Evolutionary conservation across 2,329 filamentous ascomycete genomes (phyloP).

Genomic region (Ophiocordyceps sinensis): DNA sequence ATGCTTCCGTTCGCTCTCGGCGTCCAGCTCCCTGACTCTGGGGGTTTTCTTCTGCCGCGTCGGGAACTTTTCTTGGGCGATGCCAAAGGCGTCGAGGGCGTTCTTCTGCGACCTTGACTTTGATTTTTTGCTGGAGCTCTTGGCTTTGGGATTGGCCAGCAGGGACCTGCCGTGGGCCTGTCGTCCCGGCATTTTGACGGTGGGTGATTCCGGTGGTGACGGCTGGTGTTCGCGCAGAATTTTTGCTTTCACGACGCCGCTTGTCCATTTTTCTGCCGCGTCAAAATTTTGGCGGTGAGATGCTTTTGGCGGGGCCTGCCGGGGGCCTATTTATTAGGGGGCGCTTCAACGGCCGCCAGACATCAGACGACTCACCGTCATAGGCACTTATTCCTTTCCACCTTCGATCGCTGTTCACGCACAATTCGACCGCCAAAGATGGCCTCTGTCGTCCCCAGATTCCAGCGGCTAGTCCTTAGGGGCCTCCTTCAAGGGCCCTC

Average conservation of each 20-base stretch:
- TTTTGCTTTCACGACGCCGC: slow-evolving; percentile 1
- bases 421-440: slow-evolving; percentile 12
- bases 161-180: slow-evolving; percentile 43
- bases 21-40: slow-evolving; percentile 37
- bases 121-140: slow-evolving; percentile 23
- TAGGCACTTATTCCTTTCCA: background rate
- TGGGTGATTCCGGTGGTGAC: background rate
- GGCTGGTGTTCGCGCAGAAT: background rate
- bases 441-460: slow-evolving; percentile 26
- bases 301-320: slow-evolving; percentile 12
- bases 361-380: too few relatives aligned
- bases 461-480: slow-evolving; percentile 20
- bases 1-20: slow-evolving; percentile 29
- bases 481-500: slow-evolving; percentile 21
- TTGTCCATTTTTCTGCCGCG: slow-evolving; percentile 14
- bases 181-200: slow-evolving; percentile 37
- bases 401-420: background rate
- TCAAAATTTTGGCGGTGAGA: slow-evolving; percentile 18
- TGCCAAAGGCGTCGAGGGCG: slow-evolving; percentile 42
- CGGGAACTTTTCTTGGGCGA: slow-evolving; percentile 38
- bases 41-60: slow-evolving; percentile 31
- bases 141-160: slow-evolving; percentile 21
- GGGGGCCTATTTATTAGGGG: too few relatives aligned
- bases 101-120: slow-evolving; percentile 34
- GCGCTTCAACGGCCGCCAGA: too few relatives aligned